Conservation (phyloP, 179 eudicot genomes). For the Actinidia polygama region DNA sequence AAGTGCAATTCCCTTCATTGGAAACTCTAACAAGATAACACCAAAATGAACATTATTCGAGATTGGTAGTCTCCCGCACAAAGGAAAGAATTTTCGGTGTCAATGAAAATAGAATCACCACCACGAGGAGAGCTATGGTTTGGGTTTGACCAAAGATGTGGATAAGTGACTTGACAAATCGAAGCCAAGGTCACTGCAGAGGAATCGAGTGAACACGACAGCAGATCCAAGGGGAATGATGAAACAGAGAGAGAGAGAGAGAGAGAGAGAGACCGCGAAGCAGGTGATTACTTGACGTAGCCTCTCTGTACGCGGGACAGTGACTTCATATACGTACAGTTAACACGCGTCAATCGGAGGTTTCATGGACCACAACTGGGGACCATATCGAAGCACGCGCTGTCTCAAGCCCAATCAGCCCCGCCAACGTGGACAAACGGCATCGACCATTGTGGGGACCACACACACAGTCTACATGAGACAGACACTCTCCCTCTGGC, state of each 20-base stretch:
- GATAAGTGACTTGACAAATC: no score
- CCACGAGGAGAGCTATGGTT: no score
- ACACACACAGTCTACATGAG: not conserved
- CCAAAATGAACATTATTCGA: no score
- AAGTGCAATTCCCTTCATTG: no score
- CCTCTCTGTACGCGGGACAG: not conserved
- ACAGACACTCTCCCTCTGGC: no score
- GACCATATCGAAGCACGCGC: conserved; percentile 20
- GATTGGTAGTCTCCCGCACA: no score
- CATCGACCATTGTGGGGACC: not conserved
- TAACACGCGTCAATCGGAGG: not conserved
- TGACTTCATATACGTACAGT: conserved; percentile 9
- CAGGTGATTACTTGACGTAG: conserved; percentile 13
- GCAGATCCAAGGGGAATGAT: not conserved
- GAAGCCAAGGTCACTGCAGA: not conserved
- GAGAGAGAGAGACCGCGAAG: conserved; percentile 14
- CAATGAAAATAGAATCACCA: no score
- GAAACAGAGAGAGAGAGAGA: no score
- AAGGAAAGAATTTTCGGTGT: no score
- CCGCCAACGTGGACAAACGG: no score
- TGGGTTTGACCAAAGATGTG: no score
- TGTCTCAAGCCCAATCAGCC: not conserved
- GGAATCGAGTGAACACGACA: not conserved
- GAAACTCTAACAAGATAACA: no score
- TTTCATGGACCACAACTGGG: conserved; percentile 17